Conservation (phyloP, 257 asterid genomes). For the Asclepias syriaca region DNA sequence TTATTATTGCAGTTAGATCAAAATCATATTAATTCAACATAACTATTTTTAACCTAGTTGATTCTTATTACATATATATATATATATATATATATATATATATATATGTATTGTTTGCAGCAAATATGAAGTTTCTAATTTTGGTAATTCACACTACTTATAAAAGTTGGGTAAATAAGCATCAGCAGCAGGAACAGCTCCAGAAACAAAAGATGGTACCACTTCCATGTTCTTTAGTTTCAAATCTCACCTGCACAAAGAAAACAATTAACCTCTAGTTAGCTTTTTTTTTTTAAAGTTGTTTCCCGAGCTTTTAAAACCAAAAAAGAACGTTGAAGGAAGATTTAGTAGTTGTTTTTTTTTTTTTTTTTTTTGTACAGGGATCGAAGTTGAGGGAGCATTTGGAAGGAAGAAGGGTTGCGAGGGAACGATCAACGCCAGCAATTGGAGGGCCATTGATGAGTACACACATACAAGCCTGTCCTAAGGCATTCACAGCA, state of each 20-base stretch:
- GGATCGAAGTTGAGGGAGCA: slow-evolving; percentile 82
- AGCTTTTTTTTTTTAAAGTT: background rate
- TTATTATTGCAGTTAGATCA: too few species aligned
- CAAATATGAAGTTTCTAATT: too few species aligned
- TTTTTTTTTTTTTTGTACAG: slow-evolving; percentile 29
- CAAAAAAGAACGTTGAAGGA: background rate
- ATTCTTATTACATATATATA: too few species aligned
- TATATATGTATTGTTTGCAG: too few species aligned
- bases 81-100: too few species aligned
- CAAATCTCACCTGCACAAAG: slow-evolving; percentile 45
- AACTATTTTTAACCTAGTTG: too few species aligned
- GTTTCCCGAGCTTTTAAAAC: background rate
- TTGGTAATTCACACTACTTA: too few species aligned
- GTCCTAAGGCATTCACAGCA: slow-evolving; percentile 81
- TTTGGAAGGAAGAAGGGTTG: slow-evolving; percentile 81
- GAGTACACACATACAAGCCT: slow-evolving; percentile 82
- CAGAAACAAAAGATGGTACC: too few species aligned
- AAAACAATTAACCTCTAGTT: background rate
- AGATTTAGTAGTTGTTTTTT: background rate
- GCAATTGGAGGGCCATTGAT: slow-evolving; percentile 92
- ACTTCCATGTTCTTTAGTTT: slow-evolving; percentile 16
- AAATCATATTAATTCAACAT: too few species aligned
- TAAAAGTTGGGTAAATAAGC: too few species aligned
- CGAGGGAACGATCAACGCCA: slow-evolving; percentile 75
- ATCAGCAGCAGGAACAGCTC: too few species aligned